Base-by-base conservation (phyloP, 345 rosid species). In the Carallia brachiata region DNA sequence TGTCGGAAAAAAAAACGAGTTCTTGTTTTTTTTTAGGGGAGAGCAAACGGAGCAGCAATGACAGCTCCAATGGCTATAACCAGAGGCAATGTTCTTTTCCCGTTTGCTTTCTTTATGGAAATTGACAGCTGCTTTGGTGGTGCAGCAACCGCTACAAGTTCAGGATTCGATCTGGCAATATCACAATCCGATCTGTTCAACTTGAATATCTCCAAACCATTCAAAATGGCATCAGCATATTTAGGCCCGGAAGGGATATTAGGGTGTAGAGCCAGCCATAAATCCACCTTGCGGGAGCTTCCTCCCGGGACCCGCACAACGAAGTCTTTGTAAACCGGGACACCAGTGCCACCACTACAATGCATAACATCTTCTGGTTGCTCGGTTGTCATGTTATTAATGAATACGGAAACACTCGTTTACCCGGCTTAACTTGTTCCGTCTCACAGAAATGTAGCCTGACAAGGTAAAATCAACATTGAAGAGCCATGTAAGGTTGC, bases 151-250 rank as follows among this genome's bases (percentile, higher is more conserved):
- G 4, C 15, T 2, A 5, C 13, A 4, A 39, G 67, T 16, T 75
- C 78, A n/a, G 81, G 78, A 47, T 77, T 77, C 12, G 71, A 52
- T 2, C 81, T 83, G 0, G 80, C 78, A 2, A 82, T 75, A 67
- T 7, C 69, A 5, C 39, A 58, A 0, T 66, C 52, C 0, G 63
- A 27, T 7, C 63, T 5, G 48, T 28, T 75, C 62, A 83, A 36
- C 75, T 83, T 83, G 73, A 83, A 75, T 19, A 80, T 52, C 73
- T 83, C 86, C 17, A 80, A 13, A 30, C 86, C 86, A 34, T 80
- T 83, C 78, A 83, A 69, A 64, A 80, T 74, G 1, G 79, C 79
- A 65, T 73, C 82, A 13, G 69, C 50, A 52, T 15, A 67, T 0
- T 1, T 6, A 2, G 79, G 61, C 6, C 8, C 0, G 0, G 19